phyloP scores from a whole-genome alignment of 2,329 filamentous ascomycete genomes.

The Stagonosporopsis rhizophila region DNA sequence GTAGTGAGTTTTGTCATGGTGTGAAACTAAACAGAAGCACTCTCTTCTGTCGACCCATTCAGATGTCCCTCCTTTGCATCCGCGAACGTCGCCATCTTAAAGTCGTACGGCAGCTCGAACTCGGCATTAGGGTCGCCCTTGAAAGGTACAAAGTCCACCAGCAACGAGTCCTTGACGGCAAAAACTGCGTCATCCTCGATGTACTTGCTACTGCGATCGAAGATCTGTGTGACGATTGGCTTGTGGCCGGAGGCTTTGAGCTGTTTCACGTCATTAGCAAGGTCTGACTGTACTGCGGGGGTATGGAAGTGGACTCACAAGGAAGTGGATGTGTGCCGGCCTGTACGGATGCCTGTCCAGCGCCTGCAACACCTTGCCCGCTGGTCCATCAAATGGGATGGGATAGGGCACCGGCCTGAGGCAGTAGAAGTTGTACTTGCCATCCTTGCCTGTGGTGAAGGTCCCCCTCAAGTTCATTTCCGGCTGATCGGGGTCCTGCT shows the following conservation, averaged over 20 bases:
- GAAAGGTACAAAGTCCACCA: constrained; percentile 64
- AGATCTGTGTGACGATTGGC: constrained; percentile 78
- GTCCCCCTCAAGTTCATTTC: constrained; percentile 78
- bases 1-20: neutral
- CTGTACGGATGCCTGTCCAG: constrained; percentile 68
- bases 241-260: constrained; percentile 66
- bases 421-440: constrained; percentile 63
- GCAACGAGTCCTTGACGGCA: constrained; percentile 65
- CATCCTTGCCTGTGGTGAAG: constrained; percentile 71
- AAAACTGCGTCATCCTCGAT: constrained; percentile 66
- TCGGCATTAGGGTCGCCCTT: constrained; percentile 60
- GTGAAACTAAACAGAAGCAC: constrained; percentile 17
- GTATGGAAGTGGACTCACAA: constrained; percentile 50
- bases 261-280: constrained; percentile 37
- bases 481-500: constrained; percentile 73
- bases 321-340: constrained; percentile 70
- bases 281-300: neutral
- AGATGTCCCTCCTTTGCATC: constrained; percentile 41
- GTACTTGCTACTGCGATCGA: constrained; percentile 71
- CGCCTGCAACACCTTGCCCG: constrained; percentile 63
- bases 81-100: constrained; percentile 51
- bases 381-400: constrained; percentile 64
- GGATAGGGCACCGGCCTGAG: constrained; percentile 57
- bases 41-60: constrained; percentile 37
- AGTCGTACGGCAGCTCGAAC: constrained; percentile 62